Evolutionary conservation across 345 rosid species (phyloP).

Genomic region (Gossypium australe): DNA sequence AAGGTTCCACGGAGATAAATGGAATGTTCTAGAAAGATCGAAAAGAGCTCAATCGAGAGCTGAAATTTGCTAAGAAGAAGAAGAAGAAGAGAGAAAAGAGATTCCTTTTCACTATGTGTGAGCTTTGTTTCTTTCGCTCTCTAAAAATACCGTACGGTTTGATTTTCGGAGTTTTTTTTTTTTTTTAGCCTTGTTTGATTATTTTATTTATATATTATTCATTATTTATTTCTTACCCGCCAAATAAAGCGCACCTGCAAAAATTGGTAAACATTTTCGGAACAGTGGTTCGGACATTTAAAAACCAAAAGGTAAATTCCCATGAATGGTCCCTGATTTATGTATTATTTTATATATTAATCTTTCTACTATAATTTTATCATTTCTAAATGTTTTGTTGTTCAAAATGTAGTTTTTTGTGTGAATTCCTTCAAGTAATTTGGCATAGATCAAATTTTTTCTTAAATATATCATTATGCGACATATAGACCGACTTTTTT

Average conservation of each 20-base stretch:
- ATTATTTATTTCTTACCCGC: neutral
- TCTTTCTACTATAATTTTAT: no score
- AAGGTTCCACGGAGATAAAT: slow-evolving; percentile 13
- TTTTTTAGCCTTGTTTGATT: neutral
- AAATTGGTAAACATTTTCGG: neutral
- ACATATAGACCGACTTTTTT: no score
- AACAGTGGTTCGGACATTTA: neutral
- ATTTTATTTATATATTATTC: neutral
- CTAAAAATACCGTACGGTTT: slow-evolving; percentile 30
- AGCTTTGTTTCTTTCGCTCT: slow-evolving; percentile 15
- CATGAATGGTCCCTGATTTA: no score
- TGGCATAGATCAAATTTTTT: no score
- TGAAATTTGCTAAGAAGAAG: neutral
- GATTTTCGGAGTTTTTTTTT: neutral
- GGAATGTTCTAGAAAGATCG: slow-evolving; percentile 16
- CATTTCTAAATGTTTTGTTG: no score
- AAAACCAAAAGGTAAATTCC: neutral
- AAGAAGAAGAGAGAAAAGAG: slow-evolving; percentile 13
- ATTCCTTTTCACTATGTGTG: slow-evolving; percentile 27
- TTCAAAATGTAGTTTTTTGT: no score
- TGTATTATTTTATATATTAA: no score
- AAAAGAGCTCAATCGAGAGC: slow-evolving; percentile 18
- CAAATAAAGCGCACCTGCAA: neutral
- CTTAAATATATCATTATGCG: no score
- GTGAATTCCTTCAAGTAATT: no score